A percentile compares a stretch with the other conserved stretches of the same genome.
phyloP scores from a whole-genome alignment of 495 filamentous ascomycete species.

The Penicillium lagena region DNA sequence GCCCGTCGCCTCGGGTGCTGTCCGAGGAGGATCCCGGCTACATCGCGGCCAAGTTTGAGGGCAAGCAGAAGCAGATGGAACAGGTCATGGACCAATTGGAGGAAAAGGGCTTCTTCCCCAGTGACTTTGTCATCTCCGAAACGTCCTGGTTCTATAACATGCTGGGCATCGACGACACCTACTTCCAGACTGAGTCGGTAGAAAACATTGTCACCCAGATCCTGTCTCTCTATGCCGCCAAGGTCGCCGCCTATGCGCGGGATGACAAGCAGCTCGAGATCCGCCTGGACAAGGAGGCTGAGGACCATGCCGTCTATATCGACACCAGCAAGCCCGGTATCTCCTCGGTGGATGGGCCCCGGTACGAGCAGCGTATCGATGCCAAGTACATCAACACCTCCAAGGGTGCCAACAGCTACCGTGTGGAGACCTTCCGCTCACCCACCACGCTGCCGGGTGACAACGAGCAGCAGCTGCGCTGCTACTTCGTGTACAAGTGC shows the following conservation, averaged over 20 bases:
- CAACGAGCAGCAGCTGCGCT: slow-evolving; percentile 74
- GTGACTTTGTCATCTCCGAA: slow-evolving; percentile 74
- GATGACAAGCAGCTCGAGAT: slow-evolving; percentile 94
- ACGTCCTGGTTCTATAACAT: slow-evolving; percentile 96
- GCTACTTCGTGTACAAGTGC: slow-evolving; percentile 98
- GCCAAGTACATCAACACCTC: slow-evolving; percentile 83
- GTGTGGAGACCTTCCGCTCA: slow-evolving; percentile 95
- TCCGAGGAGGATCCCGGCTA: slow-evolving; percentile 93
- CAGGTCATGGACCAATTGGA: slow-evolving; percentile 71
- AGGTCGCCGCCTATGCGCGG: slow-evolving; percentile 88
- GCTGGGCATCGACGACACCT: slow-evolving; percentile 97
- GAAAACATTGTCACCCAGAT: slow-evolving; percentile 89
- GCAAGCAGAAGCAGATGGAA: slow-evolving; percentile 91
- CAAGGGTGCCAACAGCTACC: slow-evolving; percentile 62
- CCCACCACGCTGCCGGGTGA: slow-evolving; percentile 64
- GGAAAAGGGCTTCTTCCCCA: slow-evolving; percentile 79
- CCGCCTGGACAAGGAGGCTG: slow-evolving; percentile 86
- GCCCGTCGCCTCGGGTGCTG: slow-evolving; percentile 56
- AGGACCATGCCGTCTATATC: slow-evolving; percentile 96
- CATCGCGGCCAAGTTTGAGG: slow-evolving; percentile 89
- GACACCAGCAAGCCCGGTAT: slow-evolving; percentile 90
- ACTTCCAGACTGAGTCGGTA: slow-evolving; percentile 87
- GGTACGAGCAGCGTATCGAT: slow-evolving; percentile 91
- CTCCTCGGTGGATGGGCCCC: slow-evolving; percentile 65
- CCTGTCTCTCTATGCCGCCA: slow-evolving; percentile 93